Conservation (phyloP, 2,329 filamentous ascomycete species). For the Neoscytalidium dimidiatum region DNA sequence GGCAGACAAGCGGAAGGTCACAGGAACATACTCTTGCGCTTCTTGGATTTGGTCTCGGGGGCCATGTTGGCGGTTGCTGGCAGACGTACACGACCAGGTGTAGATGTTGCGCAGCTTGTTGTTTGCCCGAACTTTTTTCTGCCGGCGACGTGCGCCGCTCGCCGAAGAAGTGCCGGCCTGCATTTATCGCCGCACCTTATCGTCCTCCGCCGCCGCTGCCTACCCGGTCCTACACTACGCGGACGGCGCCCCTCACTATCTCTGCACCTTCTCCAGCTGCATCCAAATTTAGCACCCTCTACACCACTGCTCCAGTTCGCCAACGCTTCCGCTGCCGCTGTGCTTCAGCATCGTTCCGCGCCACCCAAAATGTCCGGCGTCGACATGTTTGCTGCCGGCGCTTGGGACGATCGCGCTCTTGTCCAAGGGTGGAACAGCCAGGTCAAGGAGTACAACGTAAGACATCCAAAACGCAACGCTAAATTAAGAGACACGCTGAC, state of each 20-base stretch:
- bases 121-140: constrained; percentile 28
- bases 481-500: neutral
- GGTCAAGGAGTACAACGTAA: constrained; percentile 38
- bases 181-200: no score
- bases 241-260: neutral
- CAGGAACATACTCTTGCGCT: constrained; percentile 52
- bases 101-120: constrained; percentile 21
- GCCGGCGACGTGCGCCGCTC: neutral
- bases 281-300: neutral
- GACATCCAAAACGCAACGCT: neutral
- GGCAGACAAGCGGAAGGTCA: constrained; percentile 18
- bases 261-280: neutral
- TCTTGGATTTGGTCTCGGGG: constrained; percentile 55
- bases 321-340: neutral
- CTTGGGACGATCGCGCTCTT: constrained; percentile 42
- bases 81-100: constrained; percentile 21
- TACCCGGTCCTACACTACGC: no score
- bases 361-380: neutral
- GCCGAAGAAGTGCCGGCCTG: constrained; percentile 16
- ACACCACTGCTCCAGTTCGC: no score
- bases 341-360: neutral
- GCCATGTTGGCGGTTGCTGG: constrained; percentile 48
- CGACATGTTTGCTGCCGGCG: constrained; percentile 10
- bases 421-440: constrained; percentile 38
- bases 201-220: neutral